Evolutionary conservation across 2,329 filamentous ascomycete genomes (phyloP).

Genomic region (Aspergillus texensis): DNA sequence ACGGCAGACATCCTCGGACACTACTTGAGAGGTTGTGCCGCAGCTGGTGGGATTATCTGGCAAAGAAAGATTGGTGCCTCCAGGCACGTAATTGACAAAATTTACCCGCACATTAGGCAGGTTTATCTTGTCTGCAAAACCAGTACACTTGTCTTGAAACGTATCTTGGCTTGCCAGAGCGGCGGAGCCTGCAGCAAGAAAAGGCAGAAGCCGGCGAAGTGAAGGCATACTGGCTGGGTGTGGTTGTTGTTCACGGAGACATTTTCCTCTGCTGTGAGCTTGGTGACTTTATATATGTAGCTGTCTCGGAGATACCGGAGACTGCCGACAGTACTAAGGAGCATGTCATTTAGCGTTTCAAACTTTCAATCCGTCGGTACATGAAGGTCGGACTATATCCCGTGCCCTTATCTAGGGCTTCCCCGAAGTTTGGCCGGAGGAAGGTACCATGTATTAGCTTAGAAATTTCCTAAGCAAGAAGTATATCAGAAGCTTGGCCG

Average conservation of each 20-base stretch:
- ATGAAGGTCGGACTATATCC: background rate
- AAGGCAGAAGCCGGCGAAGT: slow-evolving; percentile 14
- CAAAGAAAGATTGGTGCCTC: slow-evolving; percentile 42
- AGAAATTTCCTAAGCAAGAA: background rate
- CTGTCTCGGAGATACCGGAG: background rate
- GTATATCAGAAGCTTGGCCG: background rate
- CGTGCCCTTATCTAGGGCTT: background rate
- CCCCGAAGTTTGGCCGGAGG: slow-evolving; percentile 10
- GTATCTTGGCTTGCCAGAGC: slow-evolving; percentile 26
- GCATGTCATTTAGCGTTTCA: background rate
- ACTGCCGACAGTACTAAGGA: no score
- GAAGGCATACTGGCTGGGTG: slow-evolving; percentile 13
- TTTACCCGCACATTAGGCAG: slow-evolving; percentile 35
- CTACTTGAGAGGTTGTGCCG: slow-evolving; percentile 34
- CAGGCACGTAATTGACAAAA: slow-evolving; percentile 37
- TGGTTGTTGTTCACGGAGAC: background rate
- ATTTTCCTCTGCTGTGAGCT: background rate
- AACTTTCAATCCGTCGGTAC: background rate
- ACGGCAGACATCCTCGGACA: slow-evolving; percentile 45
- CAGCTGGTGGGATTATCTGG: slow-evolving; percentile 43
- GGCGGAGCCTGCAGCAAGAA: slow-evolving; percentile 24
- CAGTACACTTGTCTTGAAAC: slow-evolving; percentile 29
- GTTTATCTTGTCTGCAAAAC: slow-evolving; percentile 29
- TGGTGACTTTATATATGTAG: background rate
- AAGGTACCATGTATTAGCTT: background rate